These are phyloP conservation scores for Tuber brumale DNA, from an alignment of 495 filamentous ascomycete genomes.

Conservation along the genomic window DNA sequence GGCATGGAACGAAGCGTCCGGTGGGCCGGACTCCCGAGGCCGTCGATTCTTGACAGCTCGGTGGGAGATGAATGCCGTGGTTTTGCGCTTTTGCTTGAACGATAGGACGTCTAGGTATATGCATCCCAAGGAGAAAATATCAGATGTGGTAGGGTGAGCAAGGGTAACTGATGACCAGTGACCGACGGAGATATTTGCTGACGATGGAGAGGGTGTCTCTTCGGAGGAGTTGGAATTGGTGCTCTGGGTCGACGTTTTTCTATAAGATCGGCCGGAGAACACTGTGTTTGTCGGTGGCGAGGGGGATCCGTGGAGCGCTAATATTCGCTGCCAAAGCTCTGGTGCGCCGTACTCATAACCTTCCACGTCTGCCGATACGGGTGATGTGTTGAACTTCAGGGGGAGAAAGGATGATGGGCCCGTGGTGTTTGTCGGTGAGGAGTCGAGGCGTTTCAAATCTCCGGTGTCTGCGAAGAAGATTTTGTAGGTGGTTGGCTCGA, in stretches of 20 bases:
- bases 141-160: conserved; percentile 44
- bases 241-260: conserved; percentile 27
- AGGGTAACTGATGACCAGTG: conserved; percentile 17
- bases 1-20: conserved; percentile 76
- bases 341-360: conserved; percentile 83
- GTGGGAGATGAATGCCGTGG: conserved; percentile 63
- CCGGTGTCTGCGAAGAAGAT: conserved; percentile 71
- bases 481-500: conserved; percentile 58
- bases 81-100: conserved; percentile 64
- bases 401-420: conserved; percentile 39
- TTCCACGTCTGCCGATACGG: conserved; percentile 62
- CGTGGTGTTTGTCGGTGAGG: conserved; percentile 40
- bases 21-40: conserved; percentile 33
- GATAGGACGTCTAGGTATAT: conserved; percentile 64
- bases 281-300: conserved; percentile 41
- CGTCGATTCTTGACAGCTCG: conserved; percentile 64
- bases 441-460: conserved; percentile 54
- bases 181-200: conserved; percentile 40
- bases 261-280: conserved; percentile 36
- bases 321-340: conserved; percentile 56
- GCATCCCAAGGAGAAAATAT: conserved; percentile 73
- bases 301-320: conserved; percentile 33
- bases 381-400: conserved; percentile 17
- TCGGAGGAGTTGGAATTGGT: conserved; percentile 11
- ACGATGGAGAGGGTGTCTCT: conserved; percentile 12